Evolutionary conservation across 1,284 basidiomycete species (phyloP).

Genomic region (Ustilago bromivora): DNA sequence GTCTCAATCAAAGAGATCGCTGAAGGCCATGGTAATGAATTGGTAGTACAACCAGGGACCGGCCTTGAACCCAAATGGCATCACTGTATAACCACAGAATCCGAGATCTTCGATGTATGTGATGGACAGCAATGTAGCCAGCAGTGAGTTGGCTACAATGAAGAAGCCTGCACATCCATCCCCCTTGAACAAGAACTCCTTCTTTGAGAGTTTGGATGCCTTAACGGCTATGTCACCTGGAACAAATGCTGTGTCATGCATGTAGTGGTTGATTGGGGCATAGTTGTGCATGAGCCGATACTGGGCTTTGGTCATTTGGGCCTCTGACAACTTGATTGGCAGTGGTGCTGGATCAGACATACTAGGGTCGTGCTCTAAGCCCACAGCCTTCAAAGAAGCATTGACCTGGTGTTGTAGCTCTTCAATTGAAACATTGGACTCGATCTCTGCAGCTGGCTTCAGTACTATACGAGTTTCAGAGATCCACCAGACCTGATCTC

Average conservation of each 20-base stretch:
- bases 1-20: constrained; percentile 12
- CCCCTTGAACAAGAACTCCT: constrained; percentile 2
- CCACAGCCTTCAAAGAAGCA: too few relatives aligned
- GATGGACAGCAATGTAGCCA: neutral
- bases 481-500: too few relatives aligned
- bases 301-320: neutral
- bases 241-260: neutral
- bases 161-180: constrained; percentile 2
- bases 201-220: neutral
- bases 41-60: constrained; percentile 6
- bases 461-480: too few relatives aligned
- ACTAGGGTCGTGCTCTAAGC: too few relatives aligned
- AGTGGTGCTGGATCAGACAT: too few relatives aligned
- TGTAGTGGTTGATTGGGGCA: too few relatives aligned
- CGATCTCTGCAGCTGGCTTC: too few relatives aligned
- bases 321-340: too few relatives aligned
- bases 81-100: constrained; percentile 2
- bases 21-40: constrained; percentile 13
- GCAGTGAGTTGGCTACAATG: neutral
- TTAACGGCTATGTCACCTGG: constrained; percentile 11
- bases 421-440: too few relatives aligned
- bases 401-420: too few relatives aligned
- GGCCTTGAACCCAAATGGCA: constrained; percentile 15
- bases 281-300: neutral
- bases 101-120: constrained; percentile 6